Evolutionary conservation across 2,329 filamentous ascomycete genomes (phyloP), one percentile per base, ranked within the genome.

Genomic region (Macrophomina tecta): DNA sequence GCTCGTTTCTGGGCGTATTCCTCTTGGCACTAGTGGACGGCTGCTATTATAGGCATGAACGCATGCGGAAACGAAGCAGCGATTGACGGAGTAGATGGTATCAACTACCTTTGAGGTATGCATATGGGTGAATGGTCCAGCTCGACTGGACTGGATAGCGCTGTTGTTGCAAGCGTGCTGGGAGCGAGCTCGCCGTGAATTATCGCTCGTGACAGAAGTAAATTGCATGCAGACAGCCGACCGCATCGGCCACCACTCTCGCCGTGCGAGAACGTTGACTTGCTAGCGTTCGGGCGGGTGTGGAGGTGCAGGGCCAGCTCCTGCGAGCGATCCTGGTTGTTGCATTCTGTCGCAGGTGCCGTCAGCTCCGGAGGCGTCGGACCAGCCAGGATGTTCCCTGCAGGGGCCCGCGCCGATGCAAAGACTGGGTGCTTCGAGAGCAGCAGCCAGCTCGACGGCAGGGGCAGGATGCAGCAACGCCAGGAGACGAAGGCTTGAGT

Each of bases 261-360:
- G 49, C 62, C 48, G 62, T 64, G 62, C 62, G 38, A 55, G 48
- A 49, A 30, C 58, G 42, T 62, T 60, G 55, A 46, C 38, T 28
- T 48, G 45, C 42, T 62, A 62, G 58, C 8, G 58, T 32, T 45
- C 18, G 45, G 30, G 8, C 32, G 62, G 40, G 38, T 32, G 62
- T 48, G 63, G 63, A 62, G 45, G 38, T 34, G 63, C 51, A 48
- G 38, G 51, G 49, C 30, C 28, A 16, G 2, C 34, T 42, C 18
- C 28, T 55, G 32, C 42, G 40, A 46, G 55, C 28, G 28, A 52
- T 18, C 55, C 55, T 45, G 45, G 55, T 45, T 14, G 55, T 34
- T 18, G 40, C 40, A 40, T 42, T 40, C 16, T 42, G 53, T 42
- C 18, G 53, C 53, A 58, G 18, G 11, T 36, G 36, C 18, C 23